phyloP scores from a whole-genome alignment of 2,329 filamentous ascomycete species.

The Aspergillus hortae region DNA sequence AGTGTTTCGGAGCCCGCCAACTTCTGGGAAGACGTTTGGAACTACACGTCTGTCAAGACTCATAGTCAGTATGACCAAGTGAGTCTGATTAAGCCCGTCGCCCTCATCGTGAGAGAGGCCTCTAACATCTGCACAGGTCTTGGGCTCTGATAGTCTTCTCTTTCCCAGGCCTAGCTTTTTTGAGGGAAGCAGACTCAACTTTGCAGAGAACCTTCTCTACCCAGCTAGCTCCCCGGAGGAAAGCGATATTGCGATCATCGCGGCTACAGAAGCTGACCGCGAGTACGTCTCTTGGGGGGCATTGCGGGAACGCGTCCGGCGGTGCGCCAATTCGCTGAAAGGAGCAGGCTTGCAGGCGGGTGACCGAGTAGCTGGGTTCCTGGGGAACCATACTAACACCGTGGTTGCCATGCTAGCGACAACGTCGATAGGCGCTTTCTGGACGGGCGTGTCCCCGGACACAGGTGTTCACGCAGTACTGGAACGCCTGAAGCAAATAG shows the following conservation, averaged over 20 bases:
- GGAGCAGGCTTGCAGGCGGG: conserved; percentile 60
- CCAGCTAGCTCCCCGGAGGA: conserved; percentile 59
- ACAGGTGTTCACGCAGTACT: conserved; percentile 88
- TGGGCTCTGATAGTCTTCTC: conserved; percentile 66
- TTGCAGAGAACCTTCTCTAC: conserved; percentile 90
- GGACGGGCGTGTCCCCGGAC: conserved; percentile 91
- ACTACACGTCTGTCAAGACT: conserved; percentile 72
- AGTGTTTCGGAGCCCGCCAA: conserved; percentile 69
- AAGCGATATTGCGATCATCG: conserved; percentile 68
- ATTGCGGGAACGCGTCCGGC: conserved; percentile 72
- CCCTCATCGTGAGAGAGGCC: neutral
- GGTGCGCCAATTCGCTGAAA: conserved; percentile 68
- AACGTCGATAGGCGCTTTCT: conserved; percentile 78
- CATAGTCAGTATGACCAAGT: conserved; percentile 54
- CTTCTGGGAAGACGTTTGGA: conserved; percentile 87
- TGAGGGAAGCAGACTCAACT: conserved; percentile 74
- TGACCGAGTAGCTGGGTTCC: conserved; percentile 66
- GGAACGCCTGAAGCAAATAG: conserved; percentile 81
- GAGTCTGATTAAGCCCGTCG: conserved; percentile 10
- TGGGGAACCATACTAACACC: conserved; percentile 86
- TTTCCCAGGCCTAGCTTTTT: conserved; percentile 90
- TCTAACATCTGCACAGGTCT: conserved; percentile 50
- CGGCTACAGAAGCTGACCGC: conserved; percentile 69
- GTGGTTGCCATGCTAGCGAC: conserved; percentile 84
- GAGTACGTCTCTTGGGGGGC: conserved; percentile 72